Conservation (phyloP, 768 basidiomycete genomes). For the Leccinum variicolor region DNA sequence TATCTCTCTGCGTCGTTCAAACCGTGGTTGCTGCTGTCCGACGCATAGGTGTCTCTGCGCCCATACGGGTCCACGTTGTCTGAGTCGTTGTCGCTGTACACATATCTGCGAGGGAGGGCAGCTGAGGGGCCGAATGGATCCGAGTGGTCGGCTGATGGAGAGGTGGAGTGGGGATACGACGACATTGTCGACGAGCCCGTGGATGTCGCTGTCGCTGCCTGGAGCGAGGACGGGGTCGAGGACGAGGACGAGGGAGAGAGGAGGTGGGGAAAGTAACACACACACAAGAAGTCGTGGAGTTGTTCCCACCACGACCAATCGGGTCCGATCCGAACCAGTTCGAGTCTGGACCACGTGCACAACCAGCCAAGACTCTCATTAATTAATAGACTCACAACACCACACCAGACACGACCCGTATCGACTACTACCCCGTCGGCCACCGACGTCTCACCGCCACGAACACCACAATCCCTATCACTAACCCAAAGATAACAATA, state of each 20-base stretch:
- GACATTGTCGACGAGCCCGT: slow-evolving; percentile 32
- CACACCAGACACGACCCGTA: not conserved
- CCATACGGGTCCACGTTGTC: slow-evolving; percentile 62
- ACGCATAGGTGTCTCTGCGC: slow-evolving; percentile 64
- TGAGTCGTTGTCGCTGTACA: slow-evolving; percentile 75
- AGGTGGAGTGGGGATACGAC: slow-evolving; percentile 56
- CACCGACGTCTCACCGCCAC: slow-evolving; percentile 38
- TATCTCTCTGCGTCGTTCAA: slow-evolving; percentile 43
- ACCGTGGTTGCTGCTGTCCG: slow-evolving; percentile 64
- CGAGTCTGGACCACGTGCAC: not conserved
- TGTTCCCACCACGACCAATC: slow-evolving; percentile 27
- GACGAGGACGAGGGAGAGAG: not conserved
- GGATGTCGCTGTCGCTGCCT: slow-evolving; percentile 16
- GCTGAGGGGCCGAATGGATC: slow-evolving; percentile 59
- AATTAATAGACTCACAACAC: not conserved
- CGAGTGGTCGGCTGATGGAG: slow-evolving; percentile 56
- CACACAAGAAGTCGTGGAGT: slow-evolving; percentile 7
- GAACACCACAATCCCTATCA: slow-evolving; percentile 41
- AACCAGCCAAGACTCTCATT: not conserved
- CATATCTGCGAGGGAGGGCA: slow-evolving; percentile 37
- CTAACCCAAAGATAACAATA: slow-evolving; percentile 39
- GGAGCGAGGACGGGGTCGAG: slow-evolving; percentile 1
- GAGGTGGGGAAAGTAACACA: slow-evolving; percentile 1
- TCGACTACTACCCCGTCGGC: not conserved
- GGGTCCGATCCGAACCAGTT: slow-evolving; percentile 22